A percentile compares a stretch with the other conserved stretches of the same genome.
These are phyloP conservation scores for Coffea humblotiana DNA, from an alignment of 305 asterid genomes.

Conservation along the genomic window DNA sequence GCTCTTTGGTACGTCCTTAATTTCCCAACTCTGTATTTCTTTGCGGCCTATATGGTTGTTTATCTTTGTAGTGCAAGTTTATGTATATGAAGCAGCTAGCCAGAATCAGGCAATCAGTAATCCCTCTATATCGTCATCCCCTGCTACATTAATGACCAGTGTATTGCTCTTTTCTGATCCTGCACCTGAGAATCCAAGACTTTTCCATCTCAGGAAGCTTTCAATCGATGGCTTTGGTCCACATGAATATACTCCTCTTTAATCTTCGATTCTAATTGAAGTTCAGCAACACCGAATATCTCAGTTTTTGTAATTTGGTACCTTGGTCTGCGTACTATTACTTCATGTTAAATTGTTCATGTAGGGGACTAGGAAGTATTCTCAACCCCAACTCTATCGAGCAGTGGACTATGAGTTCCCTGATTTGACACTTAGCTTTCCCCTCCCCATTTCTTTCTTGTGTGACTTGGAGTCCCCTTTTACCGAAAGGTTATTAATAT, in stretches of 20 bases:
- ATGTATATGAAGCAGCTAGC: no score
- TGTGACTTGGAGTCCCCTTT: no score
- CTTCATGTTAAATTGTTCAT: neutral
- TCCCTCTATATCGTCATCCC: neutral
- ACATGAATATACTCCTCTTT: neutral
- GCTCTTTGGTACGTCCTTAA: slow-evolving; percentile 14
- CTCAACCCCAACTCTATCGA: neutral
- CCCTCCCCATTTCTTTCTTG: no score
- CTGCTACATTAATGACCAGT: neutral
- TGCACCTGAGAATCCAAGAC: neutral
- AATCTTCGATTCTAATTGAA: neutral
- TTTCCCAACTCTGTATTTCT: no score
- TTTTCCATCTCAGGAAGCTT: neutral
- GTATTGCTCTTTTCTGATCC: neutral
- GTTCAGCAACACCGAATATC: neutral
- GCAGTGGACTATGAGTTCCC: neutral
- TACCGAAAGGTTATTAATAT: no score
- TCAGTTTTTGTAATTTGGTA: neutral
- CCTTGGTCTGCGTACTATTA: neutral
- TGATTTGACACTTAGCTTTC: neutral
- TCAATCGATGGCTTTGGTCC: neutral
- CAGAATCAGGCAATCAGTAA: neutral
- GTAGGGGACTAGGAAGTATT: neutral
- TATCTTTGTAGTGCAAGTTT: neutral
- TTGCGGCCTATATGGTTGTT: neutral